Evolutionary conservation across 768 basidiomycete species (phyloP).

Genomic region (Tylopilus sp.): DNA sequence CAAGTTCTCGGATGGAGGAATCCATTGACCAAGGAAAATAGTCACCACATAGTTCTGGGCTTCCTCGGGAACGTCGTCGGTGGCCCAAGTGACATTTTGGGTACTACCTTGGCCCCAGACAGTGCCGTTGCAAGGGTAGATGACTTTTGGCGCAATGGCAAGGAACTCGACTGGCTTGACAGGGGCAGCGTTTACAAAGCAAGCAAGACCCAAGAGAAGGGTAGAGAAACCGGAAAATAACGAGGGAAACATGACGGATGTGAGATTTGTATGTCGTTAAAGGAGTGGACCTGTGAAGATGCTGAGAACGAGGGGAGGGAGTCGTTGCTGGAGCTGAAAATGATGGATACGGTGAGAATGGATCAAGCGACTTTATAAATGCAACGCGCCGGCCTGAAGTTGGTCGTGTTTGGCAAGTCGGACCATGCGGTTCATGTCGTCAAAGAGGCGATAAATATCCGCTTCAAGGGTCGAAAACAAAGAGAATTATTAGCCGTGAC

Average conservation of each 20-base stretch:
- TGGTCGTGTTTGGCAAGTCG: background rate
- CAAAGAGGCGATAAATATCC: no score
- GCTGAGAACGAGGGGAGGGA: background rate
- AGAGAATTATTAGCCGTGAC: no score
- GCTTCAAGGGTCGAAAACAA: no score
- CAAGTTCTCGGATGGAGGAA: conserved; percentile 44
- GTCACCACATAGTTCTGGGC: conserved; percentile 34
- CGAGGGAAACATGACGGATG: conserved; percentile 19
- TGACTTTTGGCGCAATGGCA: conserved; percentile 43
- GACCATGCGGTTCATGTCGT: background rate
- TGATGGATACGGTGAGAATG: background rate
- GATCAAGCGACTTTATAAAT: background rate
- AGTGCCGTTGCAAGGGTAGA: conserved; percentile 28
- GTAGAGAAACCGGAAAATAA: conserved; percentile 28
- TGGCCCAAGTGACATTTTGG: conserved; percentile 44
- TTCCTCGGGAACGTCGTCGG: conserved; percentile 35
- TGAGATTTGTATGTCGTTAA: conserved; percentile 11
- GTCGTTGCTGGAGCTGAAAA: background rate
- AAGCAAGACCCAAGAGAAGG: conserved; percentile 28
- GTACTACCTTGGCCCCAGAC: conserved; percentile 32
- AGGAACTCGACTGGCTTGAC: conserved; percentile 29
- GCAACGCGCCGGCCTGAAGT: background rate
- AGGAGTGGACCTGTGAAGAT: conserved; percentile 17
- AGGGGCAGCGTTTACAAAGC: conserved; percentile 28
- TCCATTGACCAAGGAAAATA: conserved; percentile 43